phyloP scores from a whole-genome alignment of 352 stramenopile species.

The Plasmopara halstedii region DNA sequence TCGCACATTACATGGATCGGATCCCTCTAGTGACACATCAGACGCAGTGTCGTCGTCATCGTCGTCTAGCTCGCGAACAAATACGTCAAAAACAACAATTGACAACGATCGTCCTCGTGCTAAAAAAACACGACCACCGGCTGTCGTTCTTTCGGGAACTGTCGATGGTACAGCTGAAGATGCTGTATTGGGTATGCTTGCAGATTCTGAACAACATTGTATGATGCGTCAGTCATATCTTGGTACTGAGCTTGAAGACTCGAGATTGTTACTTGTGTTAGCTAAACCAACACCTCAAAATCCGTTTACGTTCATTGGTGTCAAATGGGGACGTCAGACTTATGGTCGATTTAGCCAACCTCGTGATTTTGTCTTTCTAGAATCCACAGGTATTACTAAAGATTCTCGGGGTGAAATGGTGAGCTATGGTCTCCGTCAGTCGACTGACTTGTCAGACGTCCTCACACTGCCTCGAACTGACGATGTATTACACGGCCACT shows the following conservation, averaged over 20 bases:
- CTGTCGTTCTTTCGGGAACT: slow-evolving; percentile 30
- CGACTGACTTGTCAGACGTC: slow-evolving; percentile 23
- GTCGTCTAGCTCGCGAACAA: slow-evolving; percentile 19
- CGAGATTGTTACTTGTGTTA: slow-evolving; percentile 29
- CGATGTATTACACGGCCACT: slow-evolving; percentile 23
- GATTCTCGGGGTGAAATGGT: slow-evolving; percentile 24
- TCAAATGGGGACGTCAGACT: slow-evolving; percentile 38
- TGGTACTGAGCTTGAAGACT: slow-evolving; percentile 28
- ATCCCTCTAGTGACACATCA: slow-evolving; percentile 13
- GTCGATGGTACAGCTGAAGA: slow-evolving; percentile 37
- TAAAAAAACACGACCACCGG: slow-evolving; percentile 24
- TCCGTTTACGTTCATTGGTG: slow-evolving; percentile 35
- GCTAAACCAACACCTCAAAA: slow-evolving; percentile 21
- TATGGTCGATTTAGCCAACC: slow-evolving; percentile 31
- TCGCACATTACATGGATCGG: slow-evolving; percentile 20
- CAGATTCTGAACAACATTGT: slow-evolving; percentile 31
- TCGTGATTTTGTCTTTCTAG: slow-evolving; percentile 43
- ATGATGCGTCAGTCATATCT: slow-evolving; percentile 35
- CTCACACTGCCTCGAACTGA: slow-evolving; percentile 21
- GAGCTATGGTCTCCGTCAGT: slow-evolving; percentile 31
- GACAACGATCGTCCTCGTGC: slow-evolving; percentile 12
- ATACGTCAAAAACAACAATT: slow-evolving; percentile 16
- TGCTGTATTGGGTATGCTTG: slow-evolving; percentile 31
- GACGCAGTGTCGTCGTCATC: slow-evolving; percentile 23
- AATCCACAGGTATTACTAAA: slow-evolving; percentile 30